These are phyloP conservation scores for Fusarium coffeatum DNA, from an alignment of 2,329 filamentous ascomycete genomes.

Conservation along the genomic window DNA sequence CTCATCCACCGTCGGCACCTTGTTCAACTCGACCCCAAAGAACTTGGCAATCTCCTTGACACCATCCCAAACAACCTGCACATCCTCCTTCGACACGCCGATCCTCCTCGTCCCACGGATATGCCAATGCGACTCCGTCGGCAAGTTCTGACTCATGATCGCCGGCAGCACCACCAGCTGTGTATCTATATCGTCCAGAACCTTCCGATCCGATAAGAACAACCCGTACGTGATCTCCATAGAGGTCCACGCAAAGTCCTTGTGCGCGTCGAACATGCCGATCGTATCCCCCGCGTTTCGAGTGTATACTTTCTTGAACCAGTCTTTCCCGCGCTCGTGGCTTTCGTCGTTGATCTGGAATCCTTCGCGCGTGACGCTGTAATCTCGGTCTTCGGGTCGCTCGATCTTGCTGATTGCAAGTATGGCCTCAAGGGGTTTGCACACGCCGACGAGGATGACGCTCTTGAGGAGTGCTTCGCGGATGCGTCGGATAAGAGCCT, in stretches of 20 bases:
- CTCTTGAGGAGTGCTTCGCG: constrained; percentile 70
- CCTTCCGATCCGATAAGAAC: constrained; percentile 66
- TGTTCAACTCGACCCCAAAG: constrained; percentile 40
- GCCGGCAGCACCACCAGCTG: constrained; percentile 64
- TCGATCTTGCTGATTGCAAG: constrained; percentile 65
- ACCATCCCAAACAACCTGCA: constrained; percentile 44
- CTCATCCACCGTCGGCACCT: constrained; percentile 47
- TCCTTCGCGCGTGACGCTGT: constrained; percentile 62
- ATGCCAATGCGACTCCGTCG: constrained; percentile 66
- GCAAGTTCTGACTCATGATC: constrained; percentile 69
- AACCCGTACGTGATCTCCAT: constrained; percentile 68
- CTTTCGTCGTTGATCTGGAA: constrained; percentile 70
- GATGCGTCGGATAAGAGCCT: constrained; percentile 61
- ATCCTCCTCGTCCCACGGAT: constrained; percentile 47
- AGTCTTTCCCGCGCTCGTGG: constrained; percentile 62
- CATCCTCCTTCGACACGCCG: constrained; percentile 45
- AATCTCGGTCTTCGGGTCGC: constrained; percentile 66
- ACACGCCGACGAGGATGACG: constrained; percentile 69
- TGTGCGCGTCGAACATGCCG: constrained; percentile 52
- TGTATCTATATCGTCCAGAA: constrained; percentile 65
- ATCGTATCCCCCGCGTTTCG: constrained; percentile 56
- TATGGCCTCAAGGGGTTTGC: constrained; percentile 71
- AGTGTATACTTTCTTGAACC: constrained; percentile 68
- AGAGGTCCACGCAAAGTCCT: constrained; percentile 61
- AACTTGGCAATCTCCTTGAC: constrained; percentile 43